phyloP scores from a whole-genome alignment of 345 rosid genomes.

The Pseudoturritis turrita region DNA sequence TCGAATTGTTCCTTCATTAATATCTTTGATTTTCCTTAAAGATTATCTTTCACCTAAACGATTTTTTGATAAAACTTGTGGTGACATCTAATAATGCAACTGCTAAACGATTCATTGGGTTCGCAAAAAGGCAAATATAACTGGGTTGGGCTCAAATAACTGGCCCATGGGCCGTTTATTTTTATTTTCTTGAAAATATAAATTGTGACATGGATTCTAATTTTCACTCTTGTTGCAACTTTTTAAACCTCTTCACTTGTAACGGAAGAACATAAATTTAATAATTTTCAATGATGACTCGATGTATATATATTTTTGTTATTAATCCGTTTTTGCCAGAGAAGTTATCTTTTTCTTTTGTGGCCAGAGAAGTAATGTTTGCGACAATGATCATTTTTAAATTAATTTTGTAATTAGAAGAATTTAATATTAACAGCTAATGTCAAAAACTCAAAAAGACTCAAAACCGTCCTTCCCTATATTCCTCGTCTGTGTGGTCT shows the following conservation, averaged over 20 bases:
- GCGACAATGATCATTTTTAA: slow-evolving; percentile 2
- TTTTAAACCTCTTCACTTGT: background rate
- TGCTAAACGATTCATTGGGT: background rate
- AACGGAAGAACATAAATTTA: background rate
- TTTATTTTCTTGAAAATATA: background rate
- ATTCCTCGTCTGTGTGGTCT: slow-evolving; percentile 15
- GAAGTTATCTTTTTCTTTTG: background rate
- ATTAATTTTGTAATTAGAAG: background rate
- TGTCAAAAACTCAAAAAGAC: slow-evolving; percentile 20
- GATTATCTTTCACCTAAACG: background rate
- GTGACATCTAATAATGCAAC: background rate
- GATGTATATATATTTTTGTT: too few relatives aligned
- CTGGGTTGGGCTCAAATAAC: background rate
- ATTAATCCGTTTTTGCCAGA: background rate
- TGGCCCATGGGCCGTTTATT: background rate
- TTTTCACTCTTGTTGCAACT: background rate
- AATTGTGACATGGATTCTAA: background rate
- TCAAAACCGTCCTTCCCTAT: slow-evolving; percentile 1
- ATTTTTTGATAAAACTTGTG: background rate
- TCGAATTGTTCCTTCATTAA: background rate
- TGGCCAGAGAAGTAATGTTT: background rate
- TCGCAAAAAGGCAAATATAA: background rate
- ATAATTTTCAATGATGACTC: background rate
- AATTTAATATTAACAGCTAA: background rate
- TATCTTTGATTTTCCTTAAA: background rate